These are phyloP conservation scores for Pythium aphanidermatum DNA, from an alignment of 352 stramenopile genomes.

Conservation along the genomic window DNA sequence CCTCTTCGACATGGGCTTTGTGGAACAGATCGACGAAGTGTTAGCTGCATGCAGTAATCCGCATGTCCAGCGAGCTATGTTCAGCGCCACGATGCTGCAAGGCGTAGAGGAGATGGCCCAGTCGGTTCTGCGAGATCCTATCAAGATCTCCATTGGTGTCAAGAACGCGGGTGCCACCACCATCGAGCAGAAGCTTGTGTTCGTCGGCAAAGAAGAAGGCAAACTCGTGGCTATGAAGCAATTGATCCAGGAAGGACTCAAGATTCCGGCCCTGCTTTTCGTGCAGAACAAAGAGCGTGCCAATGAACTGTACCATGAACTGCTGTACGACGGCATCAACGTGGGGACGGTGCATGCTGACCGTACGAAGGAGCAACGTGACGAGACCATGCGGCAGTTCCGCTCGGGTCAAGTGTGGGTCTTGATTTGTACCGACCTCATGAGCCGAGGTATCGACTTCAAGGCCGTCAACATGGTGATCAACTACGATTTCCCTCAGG, in stretches of 20 bases:
- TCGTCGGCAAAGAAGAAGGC: constrained; percentile 98
- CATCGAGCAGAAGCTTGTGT: constrained; percentile 95
- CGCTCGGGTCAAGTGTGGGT: constrained; percentile 96
- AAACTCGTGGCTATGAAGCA: constrained; percentile 97
- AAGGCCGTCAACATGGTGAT: constrained; percentile 99
- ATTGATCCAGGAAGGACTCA: constrained; percentile 87
- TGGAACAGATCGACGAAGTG: constrained; percentile 97
- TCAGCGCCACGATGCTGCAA: constrained; percentile 97
- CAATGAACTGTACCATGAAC: constrained; percentile 96
- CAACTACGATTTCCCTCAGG: constrained; percentile 99
- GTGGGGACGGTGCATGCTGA: constrained; percentile 98
- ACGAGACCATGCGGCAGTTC: constrained; percentile 94
- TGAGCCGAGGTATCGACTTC: constrained; percentile 98
- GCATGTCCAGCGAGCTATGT: constrained; percentile 92
- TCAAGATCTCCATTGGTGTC: constrained; percentile 93
- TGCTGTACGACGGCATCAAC: constrained; percentile 97
- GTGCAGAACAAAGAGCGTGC: constrained; percentile 98
- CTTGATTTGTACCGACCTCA: constrained; percentile 99
- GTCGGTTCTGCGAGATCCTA: constrained; percentile 94
- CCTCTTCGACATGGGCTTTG: constrained; percentile 95
- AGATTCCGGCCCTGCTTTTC: constrained; percentile 97
- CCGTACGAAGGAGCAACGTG: constrained; percentile 90
- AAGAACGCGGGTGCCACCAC: constrained; percentile 85
- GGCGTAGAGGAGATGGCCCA: constrained; percentile 94
- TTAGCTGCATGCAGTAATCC: constrained; percentile 87